Conservation (phyloP, 1,284 basidiomycete genomes). For the Marasmius tenuissimus region DNA sequence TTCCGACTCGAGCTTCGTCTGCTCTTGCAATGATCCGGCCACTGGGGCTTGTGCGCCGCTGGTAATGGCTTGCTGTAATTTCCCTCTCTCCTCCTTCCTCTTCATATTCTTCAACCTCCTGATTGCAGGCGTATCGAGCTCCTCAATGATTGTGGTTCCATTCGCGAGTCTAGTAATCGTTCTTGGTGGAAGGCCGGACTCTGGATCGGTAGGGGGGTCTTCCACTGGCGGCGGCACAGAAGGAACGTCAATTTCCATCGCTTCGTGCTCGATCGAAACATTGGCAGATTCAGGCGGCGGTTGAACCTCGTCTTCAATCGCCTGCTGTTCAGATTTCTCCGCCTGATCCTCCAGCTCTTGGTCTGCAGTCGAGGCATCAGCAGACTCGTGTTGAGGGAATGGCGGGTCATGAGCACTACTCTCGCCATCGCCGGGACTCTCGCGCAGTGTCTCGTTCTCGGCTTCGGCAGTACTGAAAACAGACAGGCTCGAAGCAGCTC, state of each 20-base stretch:
- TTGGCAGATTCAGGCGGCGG: neutral
- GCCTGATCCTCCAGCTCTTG: neutral
- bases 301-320: no score
- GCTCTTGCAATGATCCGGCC: neutral
- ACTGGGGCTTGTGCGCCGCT: neutral
- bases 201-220: neutral
- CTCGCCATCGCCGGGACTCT: slow-evolving; percentile 9
- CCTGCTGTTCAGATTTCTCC: no score
- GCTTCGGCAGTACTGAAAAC: slow-evolving; percentile 48
- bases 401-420: neutral
- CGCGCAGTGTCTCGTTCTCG: slow-evolving; percentile 45
- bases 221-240: slow-evolving; percentile 14
- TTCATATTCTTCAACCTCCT: slow-evolving; percentile 55
- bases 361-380: slow-evolving; percentile 6
- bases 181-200: neutral
- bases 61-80: neutral
- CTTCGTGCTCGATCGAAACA: neutral
- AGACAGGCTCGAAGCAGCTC: slow-evolving; percentile 43
- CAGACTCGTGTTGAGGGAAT: slow-evolving; percentile 12
- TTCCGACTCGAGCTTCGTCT: neutral
- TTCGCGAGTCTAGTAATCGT: slow-evolving; percentile 30
- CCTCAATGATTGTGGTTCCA: slow-evolving; percentile 60
- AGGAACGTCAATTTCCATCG: slow-evolving; percentile 28
- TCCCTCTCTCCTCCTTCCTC: slow-evolving; percentile 41
- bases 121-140: slow-evolving; percentile 66